phyloP scores from a whole-genome alignment of 2,329 filamentous ascomycete species.

The Pseudogymnoascus sp. region DNA sequence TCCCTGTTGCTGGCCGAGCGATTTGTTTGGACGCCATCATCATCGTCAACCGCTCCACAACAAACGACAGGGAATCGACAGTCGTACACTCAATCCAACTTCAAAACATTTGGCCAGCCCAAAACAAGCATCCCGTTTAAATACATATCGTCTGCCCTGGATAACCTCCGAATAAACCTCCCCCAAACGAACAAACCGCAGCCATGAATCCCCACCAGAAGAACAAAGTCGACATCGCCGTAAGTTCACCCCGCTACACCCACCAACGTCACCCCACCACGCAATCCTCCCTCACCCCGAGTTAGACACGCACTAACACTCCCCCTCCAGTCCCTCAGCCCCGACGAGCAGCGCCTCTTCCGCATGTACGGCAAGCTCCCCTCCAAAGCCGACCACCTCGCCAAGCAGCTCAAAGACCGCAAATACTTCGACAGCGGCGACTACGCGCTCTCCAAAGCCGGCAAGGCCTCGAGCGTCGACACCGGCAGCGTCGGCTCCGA shows the following conservation, averaged over 20 bases:
- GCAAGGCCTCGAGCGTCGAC: constrained; percentile 89
- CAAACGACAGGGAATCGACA: not conserved
- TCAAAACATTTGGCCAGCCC: constrained; percentile 1
- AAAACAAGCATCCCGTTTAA: not conserved
- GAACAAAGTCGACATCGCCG: constrained; percentile 96
- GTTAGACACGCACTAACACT: not conserved
- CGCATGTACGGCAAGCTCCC: constrained; percentile 96
- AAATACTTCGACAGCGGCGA: constrained; percentile 98
- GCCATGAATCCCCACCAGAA: constrained; percentile 93
- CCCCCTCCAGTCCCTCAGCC: constrained; percentile 65
- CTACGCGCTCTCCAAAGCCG: constrained; percentile 93
- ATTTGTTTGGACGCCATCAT: constrained; percentile 9
- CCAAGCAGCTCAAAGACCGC: constrained; percentile 97
- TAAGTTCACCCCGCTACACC: constrained; percentile 43
- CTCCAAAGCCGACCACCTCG: constrained; percentile 88
- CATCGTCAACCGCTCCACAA: constrained; percentile 4
- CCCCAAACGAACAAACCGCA: not conserved
- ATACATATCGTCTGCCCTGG: not conserved
- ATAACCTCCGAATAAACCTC: not conserved
- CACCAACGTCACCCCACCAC: not conserved
- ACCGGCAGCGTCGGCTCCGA: constrained; percentile 90
- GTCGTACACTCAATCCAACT: constrained; percentile 6
- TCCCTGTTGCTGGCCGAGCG: constrained; percentile 4
- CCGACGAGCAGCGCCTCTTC: constrained; percentile 94
- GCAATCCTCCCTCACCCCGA: not conserved